These are phyloP conservation scores for Piloderma croceum DNA, from an alignment of 768 basidiomycete genomes.

Conservation along the genomic window DNA sequence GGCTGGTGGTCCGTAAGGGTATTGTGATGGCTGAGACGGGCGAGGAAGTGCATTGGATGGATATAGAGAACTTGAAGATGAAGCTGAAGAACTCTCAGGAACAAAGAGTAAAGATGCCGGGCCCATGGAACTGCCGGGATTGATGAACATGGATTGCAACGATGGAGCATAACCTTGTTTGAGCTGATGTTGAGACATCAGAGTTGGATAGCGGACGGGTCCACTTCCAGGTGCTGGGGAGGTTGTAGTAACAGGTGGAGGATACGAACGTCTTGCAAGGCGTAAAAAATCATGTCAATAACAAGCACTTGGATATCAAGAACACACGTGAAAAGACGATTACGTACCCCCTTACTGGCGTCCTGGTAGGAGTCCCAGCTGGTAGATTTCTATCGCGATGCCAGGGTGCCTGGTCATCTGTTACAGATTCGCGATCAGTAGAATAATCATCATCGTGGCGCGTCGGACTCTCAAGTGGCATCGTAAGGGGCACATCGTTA, in stretches of 20 bases:
- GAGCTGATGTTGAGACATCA: slow-evolving; percentile 78
- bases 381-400: slow-evolving; percentile 19
- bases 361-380: slow-evolving; percentile 25
- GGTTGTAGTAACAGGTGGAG: slow-evolving; percentile 63
- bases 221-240: slow-evolving; percentile 55
- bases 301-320: not conserved
- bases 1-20: slow-evolving; percentile 15
- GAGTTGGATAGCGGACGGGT: slow-evolving; percentile 54
- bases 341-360: slow-evolving; percentile 32
- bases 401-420: slow-evolving; percentile 20
- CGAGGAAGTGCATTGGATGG: slow-evolving; percentile 30
- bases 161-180: slow-evolving; percentile 76
- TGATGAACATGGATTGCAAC: slow-evolving; percentile 65
- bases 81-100: slow-evolving; percentile 14
- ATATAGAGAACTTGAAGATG: slow-evolving; percentile 19
- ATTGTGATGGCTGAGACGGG: slow-evolving; percentile 24
- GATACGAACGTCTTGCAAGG: slow-evolving; percentile 30
- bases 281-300: too few relatives aligned
- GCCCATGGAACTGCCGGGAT: slow-evolving; percentile 28
- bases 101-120: slow-evolving; percentile 44
- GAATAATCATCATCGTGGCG: slow-evolving; percentile 46
- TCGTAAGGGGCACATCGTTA: slow-evolving; percentile 31
- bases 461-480: slow-evolving; percentile 66
- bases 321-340: too few relatives aligned
- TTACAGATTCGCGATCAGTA: slow-evolving; percentile 41